These are phyloP conservation scores for Fusarium udum DNA, from an alignment of 2,329 filamentous ascomycete species.

Conservation along the genomic window DNA sequence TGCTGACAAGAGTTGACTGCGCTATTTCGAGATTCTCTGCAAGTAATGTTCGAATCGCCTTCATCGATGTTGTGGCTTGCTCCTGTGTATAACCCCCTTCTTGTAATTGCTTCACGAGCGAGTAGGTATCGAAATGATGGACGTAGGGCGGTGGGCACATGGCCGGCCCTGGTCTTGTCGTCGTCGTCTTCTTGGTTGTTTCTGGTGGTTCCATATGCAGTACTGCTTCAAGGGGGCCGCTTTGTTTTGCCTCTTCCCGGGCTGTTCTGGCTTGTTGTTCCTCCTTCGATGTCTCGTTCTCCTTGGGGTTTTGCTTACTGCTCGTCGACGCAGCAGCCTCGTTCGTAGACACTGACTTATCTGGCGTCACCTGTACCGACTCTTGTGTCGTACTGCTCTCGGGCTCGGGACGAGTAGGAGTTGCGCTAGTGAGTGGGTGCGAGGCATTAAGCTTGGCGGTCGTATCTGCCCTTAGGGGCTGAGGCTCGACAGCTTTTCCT, in stretches of 20 bases:
- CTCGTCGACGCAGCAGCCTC: constrained; percentile 8
- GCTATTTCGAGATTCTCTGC: constrained; percentile 84
- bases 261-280: constrained; percentile 43
- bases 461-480: constrained; percentile 43
- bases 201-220: constrained; percentile 57
- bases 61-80: constrained; percentile 90
- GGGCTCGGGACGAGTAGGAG: constrained; percentile 13
- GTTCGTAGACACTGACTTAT: constrained; percentile 6
- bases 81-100: constrained; percentile 75
- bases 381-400: constrained; percentile 8
- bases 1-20: constrained; percentile 82
- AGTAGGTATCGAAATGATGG: constrained; percentile 97
- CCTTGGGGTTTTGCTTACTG: constrained; percentile 3
- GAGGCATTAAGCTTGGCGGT: constrained; percentile 27
- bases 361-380: constrained; percentile 1
- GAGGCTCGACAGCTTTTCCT: constrained; percentile 69
- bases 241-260: constrained; percentile 53
- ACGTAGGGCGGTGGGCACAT: constrained; percentile 81
- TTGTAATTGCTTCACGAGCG: constrained; percentile 82
- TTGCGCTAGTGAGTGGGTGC: constrained; percentile 21
- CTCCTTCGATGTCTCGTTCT: constrained; percentile 19
- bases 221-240: constrained; percentile 62
- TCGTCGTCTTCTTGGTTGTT: constrained; percentile 40
- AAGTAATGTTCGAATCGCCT: constrained; percentile 82
- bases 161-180: constrained; percentile 66